phyloP scores from a whole-genome alignment of 1,139 yeast genomes.

The Taphrina communis region DNA sequence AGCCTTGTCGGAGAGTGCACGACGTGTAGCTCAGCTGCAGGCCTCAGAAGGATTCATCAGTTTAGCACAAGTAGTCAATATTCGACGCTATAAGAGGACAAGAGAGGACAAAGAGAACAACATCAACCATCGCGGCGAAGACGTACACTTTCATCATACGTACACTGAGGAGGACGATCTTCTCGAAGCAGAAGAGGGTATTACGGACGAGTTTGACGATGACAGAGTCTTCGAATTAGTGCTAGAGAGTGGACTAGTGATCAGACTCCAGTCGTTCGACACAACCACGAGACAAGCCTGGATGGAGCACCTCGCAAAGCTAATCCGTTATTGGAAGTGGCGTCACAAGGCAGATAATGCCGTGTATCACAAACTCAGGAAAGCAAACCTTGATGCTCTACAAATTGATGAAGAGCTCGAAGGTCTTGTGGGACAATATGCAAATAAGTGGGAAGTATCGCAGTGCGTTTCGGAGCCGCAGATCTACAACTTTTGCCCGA shows the following conservation, averaged over 20 bases:
- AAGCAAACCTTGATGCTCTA: constrained; percentile 58
- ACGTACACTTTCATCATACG: constrained; percentile 41
- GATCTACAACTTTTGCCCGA: constrained; percentile 62
- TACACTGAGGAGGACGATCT: constrained; percentile 41
- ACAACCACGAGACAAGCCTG: constrained; percentile 64
- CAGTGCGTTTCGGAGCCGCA: constrained; percentile 62
- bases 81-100: constrained; percentile 50
- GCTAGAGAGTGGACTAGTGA: constrained; percentile 57
- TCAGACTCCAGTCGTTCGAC: constrained; percentile 67
- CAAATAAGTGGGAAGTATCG: constrained; percentile 62
- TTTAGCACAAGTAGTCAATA: constrained; percentile 58
- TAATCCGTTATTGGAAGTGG: constrained; percentile 66
- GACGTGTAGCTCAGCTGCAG: constrained; percentile 63
- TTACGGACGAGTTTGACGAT: constrained; percentile 51
- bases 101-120: constrained; percentile 40
- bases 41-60: constrained; percentile 70
- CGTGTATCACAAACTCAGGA: constrained; percentile 54
- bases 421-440: constrained; percentile 60
- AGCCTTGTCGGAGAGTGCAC: constrained; percentile 68
- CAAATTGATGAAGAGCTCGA: constrained; percentile 65
- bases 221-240: constrained; percentile 61
- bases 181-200: constrained; percentile 49
- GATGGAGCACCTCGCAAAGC: constrained; percentile 59
- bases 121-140: constrained; percentile 51
- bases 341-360: constrained; percentile 57